Evolutionary conservation across 257 asterid genomes (phyloP).

Genomic region (Solanum etuberosum): DNA sequence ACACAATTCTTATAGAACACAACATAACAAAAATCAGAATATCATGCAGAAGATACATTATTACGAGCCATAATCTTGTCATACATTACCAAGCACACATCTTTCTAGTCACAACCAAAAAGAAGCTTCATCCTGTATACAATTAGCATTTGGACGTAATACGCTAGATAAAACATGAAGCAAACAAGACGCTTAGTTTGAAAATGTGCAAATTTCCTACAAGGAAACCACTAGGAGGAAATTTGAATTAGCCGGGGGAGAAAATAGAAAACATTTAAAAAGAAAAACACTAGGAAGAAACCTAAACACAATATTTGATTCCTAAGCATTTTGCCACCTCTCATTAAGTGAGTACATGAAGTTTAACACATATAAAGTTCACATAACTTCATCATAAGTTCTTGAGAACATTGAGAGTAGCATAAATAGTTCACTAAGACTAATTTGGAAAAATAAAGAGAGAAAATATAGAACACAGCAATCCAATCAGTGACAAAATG

Average conservation of each 20-base stretch:
- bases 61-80: neutral
- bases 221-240: neutral
- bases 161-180: neutral
- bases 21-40: neutral
- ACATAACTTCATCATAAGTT: neutral
- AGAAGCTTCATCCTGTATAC: neutral
- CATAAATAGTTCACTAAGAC: neutral
- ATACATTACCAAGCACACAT: neutral
- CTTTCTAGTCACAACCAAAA: neutral
- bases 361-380: neutral
- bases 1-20: neutral
- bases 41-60: neutral
- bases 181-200: neutral
- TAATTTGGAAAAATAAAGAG: neutral
- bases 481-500: neutral
- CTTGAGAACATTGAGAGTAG: neutral
- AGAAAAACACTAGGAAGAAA: neutral
- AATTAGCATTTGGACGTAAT: neutral
- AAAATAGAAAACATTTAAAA: neutral
- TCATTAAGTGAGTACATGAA: neutral
- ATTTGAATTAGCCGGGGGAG: neutral
- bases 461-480: neutral
- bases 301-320: neutral
- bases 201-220: neutral
- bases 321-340: neutral